Conservation (phyloP, 768 basidiomycete genomes). For the Mycena floridula region DNA sequence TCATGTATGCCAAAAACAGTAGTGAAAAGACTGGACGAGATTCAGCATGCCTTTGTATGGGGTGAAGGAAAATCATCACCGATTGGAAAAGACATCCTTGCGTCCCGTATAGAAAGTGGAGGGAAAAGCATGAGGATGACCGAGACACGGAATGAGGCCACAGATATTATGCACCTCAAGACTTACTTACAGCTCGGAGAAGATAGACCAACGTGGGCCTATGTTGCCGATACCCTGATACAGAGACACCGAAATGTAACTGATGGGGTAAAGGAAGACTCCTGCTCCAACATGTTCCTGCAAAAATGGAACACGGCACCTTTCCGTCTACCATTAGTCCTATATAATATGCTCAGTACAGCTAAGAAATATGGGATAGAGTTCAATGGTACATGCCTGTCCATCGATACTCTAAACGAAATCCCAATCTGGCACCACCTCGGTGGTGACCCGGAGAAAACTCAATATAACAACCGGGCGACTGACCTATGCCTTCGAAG, state of each 20-base stretch:
- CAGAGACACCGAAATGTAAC: neutral
- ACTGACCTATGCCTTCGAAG: neutral
- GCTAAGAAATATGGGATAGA: neutral
- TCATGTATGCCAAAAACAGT: slow-evolving; percentile 13
- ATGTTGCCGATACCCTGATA: slow-evolving; percentile 3
- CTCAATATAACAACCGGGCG: neutral
- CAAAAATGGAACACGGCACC: neutral
- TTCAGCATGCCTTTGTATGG: slow-evolving; percentile 6
- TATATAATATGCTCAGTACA: neutral
- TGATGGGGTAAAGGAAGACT: neutral
- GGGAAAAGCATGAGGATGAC: neutral
- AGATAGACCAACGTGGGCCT: slow-evolving; percentile 4
- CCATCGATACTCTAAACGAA: neutral
- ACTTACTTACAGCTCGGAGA: neutral
- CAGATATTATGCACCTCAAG: neutral
- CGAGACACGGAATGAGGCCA: slow-evolving; percentile 1
- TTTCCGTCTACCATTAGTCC: neutral
- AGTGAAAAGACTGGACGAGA: neutral
- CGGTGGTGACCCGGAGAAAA: neutral
- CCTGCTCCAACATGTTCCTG: neutral
- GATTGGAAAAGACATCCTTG: neutral
- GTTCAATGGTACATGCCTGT: neutral
- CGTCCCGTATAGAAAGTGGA: neutral
- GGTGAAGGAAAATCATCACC: neutral
- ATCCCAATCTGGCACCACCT: neutral